These are phyloP conservation scores for Penicillium cataractarum DNA, from an alignment of 495 filamentous ascomycete genomes.

Conservation along the genomic window DNA sequence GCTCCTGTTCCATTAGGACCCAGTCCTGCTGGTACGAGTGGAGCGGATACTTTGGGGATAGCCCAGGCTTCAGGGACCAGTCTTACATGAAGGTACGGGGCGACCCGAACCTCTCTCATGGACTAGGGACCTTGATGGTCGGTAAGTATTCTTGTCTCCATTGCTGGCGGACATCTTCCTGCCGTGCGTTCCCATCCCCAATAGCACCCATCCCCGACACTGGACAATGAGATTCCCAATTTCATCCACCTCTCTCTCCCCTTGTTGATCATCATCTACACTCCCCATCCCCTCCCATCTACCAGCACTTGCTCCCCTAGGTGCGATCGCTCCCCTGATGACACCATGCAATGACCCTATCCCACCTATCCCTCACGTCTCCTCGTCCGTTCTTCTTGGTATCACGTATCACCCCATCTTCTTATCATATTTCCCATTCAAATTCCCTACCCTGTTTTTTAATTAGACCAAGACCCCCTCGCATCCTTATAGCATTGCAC, in stretches of 20 bases:
- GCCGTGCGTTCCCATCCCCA: constrained; percentile 19
- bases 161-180: constrained; percentile 6
- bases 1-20: constrained; percentile 2
- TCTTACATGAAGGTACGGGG: constrained; percentile 9
- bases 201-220: constrained; percentile 11
- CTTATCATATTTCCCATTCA: constrained; percentile 19
- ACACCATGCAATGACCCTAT: constrained; percentile 28
- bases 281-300: constrained; percentile 14
- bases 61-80: background rate
- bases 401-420: constrained; percentile 28
- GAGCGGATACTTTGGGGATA: constrained; percentile 2
- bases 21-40: background rate
- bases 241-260: constrained; percentile 9
- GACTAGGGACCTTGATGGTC: constrained; percentile 10
- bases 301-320: constrained; percentile 11
- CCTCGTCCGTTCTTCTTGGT: constrained; percentile 28
- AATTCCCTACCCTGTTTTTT: constrained; percentile 36
- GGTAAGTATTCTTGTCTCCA: constrained; percentile 3
- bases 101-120: constrained; percentile 9
- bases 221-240: constrained; percentile 12
- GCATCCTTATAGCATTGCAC: constrained; percentile 39
- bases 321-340: constrained; percentile 25
- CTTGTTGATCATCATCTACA: constrained; percentile 14
- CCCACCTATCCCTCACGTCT: constrained; percentile 40
- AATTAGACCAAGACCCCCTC: constrained; percentile 50